Percentiles rank a stretch among this genome's conserved stretches.
phyloP scores from a whole-genome alignment of 805 yeast genomes.

The Candida awuae region DNA sequence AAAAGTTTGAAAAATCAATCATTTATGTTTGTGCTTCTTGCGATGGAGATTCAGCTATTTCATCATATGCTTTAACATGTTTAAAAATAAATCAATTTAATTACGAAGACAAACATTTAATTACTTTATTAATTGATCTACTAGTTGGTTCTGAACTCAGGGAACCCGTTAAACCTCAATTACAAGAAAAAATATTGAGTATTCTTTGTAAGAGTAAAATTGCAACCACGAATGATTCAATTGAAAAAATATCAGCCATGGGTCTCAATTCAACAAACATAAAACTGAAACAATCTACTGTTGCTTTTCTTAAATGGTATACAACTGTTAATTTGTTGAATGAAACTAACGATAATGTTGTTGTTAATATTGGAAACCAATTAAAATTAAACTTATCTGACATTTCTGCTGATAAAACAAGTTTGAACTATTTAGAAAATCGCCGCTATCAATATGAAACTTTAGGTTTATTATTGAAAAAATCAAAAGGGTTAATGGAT shows the following conservation, averaged over 20 bases:
- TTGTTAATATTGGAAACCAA: slow-evolving; percentile 40
- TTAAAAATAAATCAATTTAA: slow-evolving; percentile 45
- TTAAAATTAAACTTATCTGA: slow-evolving; percentile 40
- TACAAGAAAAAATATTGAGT: slow-evolving; percentile 51
- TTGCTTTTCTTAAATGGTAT: slow-evolving; percentile 60
- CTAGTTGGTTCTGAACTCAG: slow-evolving; percentile 40
- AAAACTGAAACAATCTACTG: slow-evolving; percentile 47
- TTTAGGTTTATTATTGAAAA: slow-evolving; percentile 53
- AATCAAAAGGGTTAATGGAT: slow-evolving; percentile 38
- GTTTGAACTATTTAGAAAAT: slow-evolving; percentile 30
- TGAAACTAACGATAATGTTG: slow-evolving; percentile 26
- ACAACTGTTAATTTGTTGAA: slow-evolving; percentile 21
- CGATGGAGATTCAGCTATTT: slow-evolving; percentile 49
- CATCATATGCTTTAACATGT: slow-evolving; percentile 45
- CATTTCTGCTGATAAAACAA: slow-evolving; percentile 30
- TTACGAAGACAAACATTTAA: slow-evolving; percentile 39
- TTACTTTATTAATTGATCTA: slow-evolving; percentile 38
- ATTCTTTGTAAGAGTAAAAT: slow-evolving; percentile 43
- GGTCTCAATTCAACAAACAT: slow-evolving; percentile 53
- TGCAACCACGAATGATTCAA: slow-evolving; percentile 36
- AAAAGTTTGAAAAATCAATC: slow-evolving; percentile 22
- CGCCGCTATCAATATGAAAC: slow-evolving; percentile 71
- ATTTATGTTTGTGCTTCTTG: slow-evolving; percentile 53
- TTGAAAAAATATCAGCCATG: slow-evolving; percentile 44
- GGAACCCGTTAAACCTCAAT: slow-evolving; percentile 45